Evolutionary conservation across 2,329 filamentous ascomycete species (phyloP), one percentile per base, ranked within the genome.

Genomic region (Ophiognomonia clavigignenti-juglandacearum): DNA sequence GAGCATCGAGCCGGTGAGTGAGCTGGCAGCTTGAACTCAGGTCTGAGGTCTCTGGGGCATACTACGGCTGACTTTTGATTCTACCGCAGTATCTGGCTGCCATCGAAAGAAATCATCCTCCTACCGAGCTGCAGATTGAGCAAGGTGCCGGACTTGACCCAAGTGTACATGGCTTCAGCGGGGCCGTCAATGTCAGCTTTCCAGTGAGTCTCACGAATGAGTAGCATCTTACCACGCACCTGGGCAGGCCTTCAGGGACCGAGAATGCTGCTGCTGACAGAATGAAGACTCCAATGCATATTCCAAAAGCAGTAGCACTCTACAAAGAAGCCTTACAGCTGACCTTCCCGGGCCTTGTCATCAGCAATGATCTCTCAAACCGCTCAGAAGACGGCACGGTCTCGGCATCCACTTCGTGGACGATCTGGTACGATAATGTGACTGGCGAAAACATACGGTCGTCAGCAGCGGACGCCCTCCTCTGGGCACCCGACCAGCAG

Each of bases 371-470:
- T 27, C 39, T 59, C 4, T 59, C 57, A 2, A 56, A 54, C 14
- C 54, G 57, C 18, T 49, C 50, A 10, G 50, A 47, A 1, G 43
- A 49, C 16, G 20, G 39, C 1, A 49, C 56, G 3, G 53, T 56
- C 8, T 59, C 57, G 14, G 56, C 57, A 13, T 57, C 57, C 10
- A 51, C 56, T 3, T 55, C 56, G 23, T 59, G 52, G 52, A 59
- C 56, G 1, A 53, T 57, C 8, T 59, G 57, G 56, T 48, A 55
- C 7, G 57, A 59, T 23, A 8, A 38, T 1, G 20, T 32, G 4
- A 50, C 54, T 3, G 47, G 43, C 20, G 46, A 47, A 26, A 48
- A 49, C n/a, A 46, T 50, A 7, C 55, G 56, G 2, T 58, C 49
- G 4, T 58, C 57, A 4, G 57, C 56, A 11, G 57, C 57, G 3